Evolutionary conservation across 306 rosid species (phyloP).

Genomic region (Cicer pinnatifidum): DNA sequence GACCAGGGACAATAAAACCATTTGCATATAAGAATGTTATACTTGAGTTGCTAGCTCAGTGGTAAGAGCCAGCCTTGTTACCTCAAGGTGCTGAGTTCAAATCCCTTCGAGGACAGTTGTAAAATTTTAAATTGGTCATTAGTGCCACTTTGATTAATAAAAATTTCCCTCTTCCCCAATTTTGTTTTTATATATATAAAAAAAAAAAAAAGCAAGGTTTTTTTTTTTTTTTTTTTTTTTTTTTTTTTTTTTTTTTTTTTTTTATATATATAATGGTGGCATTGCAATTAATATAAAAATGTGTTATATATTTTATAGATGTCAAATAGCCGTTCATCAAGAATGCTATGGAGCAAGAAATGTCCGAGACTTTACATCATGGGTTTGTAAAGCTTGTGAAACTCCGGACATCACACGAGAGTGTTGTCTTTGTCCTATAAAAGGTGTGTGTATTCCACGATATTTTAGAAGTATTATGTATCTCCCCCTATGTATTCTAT

Average conservation of each 20-base stretch:
- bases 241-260: constrained; percentile 12
- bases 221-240: background rate
- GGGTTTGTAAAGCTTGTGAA: constrained; percentile 97
- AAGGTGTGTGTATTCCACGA: constrained; percentile 59
- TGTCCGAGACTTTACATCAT: constrained; percentile 81
- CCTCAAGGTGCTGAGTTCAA: no score
- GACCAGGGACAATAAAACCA: constrained; percentile 14
- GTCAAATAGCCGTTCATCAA: constrained; percentile 93
- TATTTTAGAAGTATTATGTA: constrained; percentile 23
- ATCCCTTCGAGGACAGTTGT: no score
- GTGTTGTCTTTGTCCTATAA: constrained; percentile 94
- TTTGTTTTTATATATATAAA: background rate
- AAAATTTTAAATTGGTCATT: no score
- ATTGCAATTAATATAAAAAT: constrained; percentile 33
- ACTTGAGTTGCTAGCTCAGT: no score
- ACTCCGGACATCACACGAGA: constrained; percentile 77
- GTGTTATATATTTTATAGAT: constrained; percentile 54
- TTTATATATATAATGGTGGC: background rate
- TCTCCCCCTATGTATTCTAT: constrained; percentile 25
- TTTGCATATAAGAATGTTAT: background rate
- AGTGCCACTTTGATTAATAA: no score
- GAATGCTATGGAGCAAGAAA: constrained; percentile 94
- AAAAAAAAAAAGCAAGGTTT: background rate
- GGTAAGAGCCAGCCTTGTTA: no score
- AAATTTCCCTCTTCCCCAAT: no score